phyloP scores from a whole-genome alignment of 352 stramenopile species.

The Saprolegnia diclina region DNA sequence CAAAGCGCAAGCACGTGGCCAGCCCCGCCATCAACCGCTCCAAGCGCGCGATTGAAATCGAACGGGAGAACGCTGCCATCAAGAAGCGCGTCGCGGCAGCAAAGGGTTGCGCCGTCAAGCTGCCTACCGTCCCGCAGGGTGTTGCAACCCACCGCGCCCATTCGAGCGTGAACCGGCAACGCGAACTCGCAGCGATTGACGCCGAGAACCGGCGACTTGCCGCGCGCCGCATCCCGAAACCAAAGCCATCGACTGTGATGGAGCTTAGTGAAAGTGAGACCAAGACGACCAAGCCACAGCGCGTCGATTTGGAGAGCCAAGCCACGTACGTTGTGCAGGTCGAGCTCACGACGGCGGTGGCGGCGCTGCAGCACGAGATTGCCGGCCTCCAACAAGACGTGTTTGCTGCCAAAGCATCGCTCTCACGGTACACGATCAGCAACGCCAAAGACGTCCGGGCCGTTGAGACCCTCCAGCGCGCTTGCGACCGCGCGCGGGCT shows the following conservation, averaged over 20 bases:
- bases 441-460: slow-evolving; percentile 3
- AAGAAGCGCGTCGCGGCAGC: background rate
- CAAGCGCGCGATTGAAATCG: slow-evolving; percentile 1
- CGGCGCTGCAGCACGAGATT: background rate
- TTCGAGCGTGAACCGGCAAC: background rate
- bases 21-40: slow-evolving; percentile 2
- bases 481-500: background rate
- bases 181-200: background rate
- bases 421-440: slow-evolving; percentile 10
- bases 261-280: background rate
- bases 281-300: background rate
- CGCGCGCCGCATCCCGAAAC: background rate
- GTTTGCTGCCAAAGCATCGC: background rate
- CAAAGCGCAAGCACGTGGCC: background rate
- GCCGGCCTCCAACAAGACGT: background rate
- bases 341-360: slow-evolving; percentile 6
- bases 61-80: background rate
- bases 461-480: background rate
- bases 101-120: background rate
- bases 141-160: background rate
- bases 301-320: background rate
- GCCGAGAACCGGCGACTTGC: slow-evolving; percentile 1
- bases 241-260: background rate
- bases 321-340: slow-evolving; percentile 6
- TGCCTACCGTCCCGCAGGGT: background rate